Percentiles rank a stretch among this genome's conserved stretches.
phyloP scores from a whole-genome alignment of 768 basidiomycete genomes.

The Suillus ampliporus region DNA sequence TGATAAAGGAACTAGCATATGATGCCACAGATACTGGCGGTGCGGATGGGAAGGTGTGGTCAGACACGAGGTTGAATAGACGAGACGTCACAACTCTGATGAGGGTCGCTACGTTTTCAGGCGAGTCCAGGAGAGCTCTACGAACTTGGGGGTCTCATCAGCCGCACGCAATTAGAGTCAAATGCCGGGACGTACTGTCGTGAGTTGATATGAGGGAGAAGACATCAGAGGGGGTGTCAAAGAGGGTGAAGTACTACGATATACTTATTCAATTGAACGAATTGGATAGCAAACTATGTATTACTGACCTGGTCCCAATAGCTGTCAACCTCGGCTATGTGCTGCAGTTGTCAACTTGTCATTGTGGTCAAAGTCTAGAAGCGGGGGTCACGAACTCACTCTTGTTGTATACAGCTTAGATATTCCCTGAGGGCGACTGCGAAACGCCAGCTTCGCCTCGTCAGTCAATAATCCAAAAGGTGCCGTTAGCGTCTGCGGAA shows the following conservation, averaged over 20 bases:
- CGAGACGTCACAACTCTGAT: constrained; percentile 71
- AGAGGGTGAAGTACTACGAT: constrained; percentile 76
- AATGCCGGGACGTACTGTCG: constrained; percentile 63
- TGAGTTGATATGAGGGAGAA: constrained; percentile 88
- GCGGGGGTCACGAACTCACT: constrained; percentile 49
- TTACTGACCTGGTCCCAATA: constrained; percentile 88
- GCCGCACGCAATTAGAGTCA: constrained; percentile 10
- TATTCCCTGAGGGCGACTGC: constrained; percentile 81
- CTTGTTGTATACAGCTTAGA: constrained; percentile 73
- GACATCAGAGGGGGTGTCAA: constrained; percentile 90
- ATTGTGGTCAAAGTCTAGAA: constrained; percentile 3
- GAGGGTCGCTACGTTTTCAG: constrained; percentile 86
- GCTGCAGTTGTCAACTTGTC: constrained; percentile 45
- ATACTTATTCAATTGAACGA: constrained; percentile 8
- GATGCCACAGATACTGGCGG: constrained; percentile 59
- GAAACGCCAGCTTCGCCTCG: constrained; percentile 89
- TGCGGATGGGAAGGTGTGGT: constrained; percentile 79
- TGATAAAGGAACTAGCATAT: constrained; percentile 75
- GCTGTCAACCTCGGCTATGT: constrained; percentile 74
- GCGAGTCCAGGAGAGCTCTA: constrained; percentile 78
- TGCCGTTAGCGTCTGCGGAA: constrained; percentile 74
- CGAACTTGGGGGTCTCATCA: constrained; percentile 59
- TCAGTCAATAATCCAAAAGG: constrained; percentile 84
- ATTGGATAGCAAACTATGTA: neutral
- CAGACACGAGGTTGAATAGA: constrained; percentile 75